Base-by-base conservation (phyloP, 441 rosid species). In the Geranium incanum region DNA sequence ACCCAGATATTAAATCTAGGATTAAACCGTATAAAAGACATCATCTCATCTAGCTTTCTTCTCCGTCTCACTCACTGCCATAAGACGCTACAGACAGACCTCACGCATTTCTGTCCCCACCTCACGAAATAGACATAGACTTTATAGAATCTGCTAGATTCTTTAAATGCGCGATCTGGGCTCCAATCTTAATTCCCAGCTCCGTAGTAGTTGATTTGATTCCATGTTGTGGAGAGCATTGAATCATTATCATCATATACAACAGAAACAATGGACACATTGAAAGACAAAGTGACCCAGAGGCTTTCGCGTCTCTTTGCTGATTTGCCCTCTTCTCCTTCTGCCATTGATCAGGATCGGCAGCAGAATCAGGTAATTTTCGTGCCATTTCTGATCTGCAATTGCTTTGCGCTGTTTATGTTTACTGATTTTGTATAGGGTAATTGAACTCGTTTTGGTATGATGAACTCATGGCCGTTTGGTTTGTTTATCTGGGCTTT, bases 261-360 rank as follows among this genome's bases (percentile, higher is more conserved):
- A 21, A 59, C 64, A 18, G 9, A 59, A 19, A 7, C 28, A 16
- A 89, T 91, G 97, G 70, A 80, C 72, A 21, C 89, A 23, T 80
- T 90, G 62, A 90, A 85, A 77, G 91, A 87, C 43, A 92, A 88
- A 63, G 89, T 90, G 12, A 82, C 95, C 0, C 87, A 86, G 73
- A 86, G 82, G 77, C 84, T 90, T 1, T 88, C 97, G n/a, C 86
- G 90, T 79, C 79, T 93, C 66, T 84, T 93, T 68, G 75, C 86
- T n/a, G 87, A 86, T 81, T 85, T 93, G 0, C 81, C 85, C 9
- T 75, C 86, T 23, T 70, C 87, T 12, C 62, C 72, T 43, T 63
- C 84, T 11, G 68, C 76, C 33, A 12, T 81, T 28, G 75, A 80
- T 71, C 74, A 77, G 79, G 82, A 86, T 59, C 33, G 33, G 33